A percentile compares a stretch with the other conserved stretches of the same genome.
These are phyloP conservation scores for Parastagonospora nodorum DNA, from an alignment of 2,329 filamentous ascomycete species.

Conservation along the genomic window DNA sequence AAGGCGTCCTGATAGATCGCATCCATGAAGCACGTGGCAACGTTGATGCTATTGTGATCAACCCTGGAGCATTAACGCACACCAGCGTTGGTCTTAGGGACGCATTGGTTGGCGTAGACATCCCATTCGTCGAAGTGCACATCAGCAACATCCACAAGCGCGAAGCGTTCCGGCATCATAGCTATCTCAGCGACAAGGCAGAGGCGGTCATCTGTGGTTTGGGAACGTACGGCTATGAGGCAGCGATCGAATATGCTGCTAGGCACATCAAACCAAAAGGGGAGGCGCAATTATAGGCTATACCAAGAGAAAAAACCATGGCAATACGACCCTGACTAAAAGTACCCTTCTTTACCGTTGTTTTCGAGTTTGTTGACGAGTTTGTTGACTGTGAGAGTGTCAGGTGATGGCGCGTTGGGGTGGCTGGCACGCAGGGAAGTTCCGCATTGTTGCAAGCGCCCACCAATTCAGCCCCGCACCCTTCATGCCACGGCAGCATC, in stretches of 20 bases:
- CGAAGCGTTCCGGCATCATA: slow-evolving; percentile 71
- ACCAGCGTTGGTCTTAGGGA: slow-evolving; percentile 78
- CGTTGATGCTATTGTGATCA: slow-evolving; percentile 73
- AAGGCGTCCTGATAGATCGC: slow-evolving; percentile 74
- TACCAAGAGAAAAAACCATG: background rate
- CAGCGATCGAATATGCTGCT: slow-evolving; percentile 51
- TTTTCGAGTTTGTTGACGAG: no score
- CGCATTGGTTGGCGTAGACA: slow-evolving; percentile 68
- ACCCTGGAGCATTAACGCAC: slow-evolving; percentile 76
- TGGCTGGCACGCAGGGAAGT: no score
- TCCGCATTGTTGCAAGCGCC: no score
- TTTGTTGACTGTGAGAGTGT: no score
- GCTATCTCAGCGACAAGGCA: slow-evolving; percentile 77
- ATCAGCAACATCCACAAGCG: slow-evolving; percentile 75
- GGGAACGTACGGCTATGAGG: slow-evolving; percentile 54
- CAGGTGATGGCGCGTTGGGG: no score
- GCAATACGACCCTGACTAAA: background rate
- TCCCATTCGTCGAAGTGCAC: slow-evolving; percentile 80
- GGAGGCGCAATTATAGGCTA: slow-evolving; percentile 9
- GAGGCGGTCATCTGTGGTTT: slow-evolving; percentile 74
- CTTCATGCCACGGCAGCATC: no score
- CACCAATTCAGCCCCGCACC: no score
- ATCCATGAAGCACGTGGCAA: slow-evolving; percentile 68
- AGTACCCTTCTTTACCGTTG: no score
- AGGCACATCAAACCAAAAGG: slow-evolving; percentile 34